Conservation (phyloP, 2,329 filamentous ascomycete genomes). For the Truncatella angustata region DNA sequence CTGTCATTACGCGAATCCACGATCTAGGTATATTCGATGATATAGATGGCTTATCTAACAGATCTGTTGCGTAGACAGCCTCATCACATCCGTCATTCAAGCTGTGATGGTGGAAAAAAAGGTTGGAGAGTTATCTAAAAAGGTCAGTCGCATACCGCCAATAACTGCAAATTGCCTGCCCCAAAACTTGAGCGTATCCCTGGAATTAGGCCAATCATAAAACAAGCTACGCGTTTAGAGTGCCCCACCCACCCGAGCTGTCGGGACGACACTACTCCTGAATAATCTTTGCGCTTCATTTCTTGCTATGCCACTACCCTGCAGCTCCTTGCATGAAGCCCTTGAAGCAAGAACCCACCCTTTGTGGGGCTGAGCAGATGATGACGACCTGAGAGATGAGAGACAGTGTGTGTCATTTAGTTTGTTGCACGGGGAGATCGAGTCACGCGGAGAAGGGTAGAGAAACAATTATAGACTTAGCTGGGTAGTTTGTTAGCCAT, state of each 20-base stretch:
- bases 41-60: background rate
- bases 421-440: no score
- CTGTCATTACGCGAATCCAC: no score
- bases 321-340: background rate
- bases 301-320: background rate
- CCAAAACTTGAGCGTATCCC: background rate
- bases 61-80: no score
- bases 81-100: no score
- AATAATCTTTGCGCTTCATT: background rate
- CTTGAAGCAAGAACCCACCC: no score
- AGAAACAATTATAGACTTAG: no score
- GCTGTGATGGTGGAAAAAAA: background rate
- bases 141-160: no score
- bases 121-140: background rate
- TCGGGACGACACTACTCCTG: background rate
- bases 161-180: constrained; percentile 2
- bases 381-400: background rate
- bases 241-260: constrained; percentile 1
- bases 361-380: no score
- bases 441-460: no score
- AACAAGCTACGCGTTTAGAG: background rate
- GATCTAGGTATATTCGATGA: no score
- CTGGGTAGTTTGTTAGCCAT: no score
- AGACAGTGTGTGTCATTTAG: background rate
- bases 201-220: background rate